Evolutionary conservation across 2,329 filamentous ascomycete species (phyloP).

Genomic region (Beauveria asiatica): DNA sequence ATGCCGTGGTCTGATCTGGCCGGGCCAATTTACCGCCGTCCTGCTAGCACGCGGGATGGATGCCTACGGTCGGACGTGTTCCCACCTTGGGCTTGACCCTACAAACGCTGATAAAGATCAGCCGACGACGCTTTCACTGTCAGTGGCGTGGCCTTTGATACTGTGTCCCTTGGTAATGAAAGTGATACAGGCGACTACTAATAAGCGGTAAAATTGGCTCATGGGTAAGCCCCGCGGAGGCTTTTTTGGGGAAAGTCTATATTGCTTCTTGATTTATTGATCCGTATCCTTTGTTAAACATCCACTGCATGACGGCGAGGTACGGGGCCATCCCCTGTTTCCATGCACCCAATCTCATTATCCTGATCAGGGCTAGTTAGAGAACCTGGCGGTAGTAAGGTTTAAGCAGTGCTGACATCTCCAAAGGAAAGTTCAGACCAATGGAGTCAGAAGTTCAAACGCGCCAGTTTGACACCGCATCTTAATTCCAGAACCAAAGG

Average conservation of each 20-base stretch:
- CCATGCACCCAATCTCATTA: background rate
- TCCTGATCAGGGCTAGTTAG: background rate
- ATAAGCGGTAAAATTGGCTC: background rate
- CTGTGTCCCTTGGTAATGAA: background rate
- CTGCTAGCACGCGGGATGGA: background rate
- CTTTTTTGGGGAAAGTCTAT: background rate
- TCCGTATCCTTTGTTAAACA: background rate
- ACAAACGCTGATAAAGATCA: background rate
- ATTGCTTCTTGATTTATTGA: background rate
- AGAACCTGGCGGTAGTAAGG: background rate
- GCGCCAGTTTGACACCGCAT: too few relatives aligned
- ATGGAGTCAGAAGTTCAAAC: too few relatives aligned
- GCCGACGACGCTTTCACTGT: background rate
- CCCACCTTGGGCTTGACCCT: background rate
- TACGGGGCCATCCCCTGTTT: background rate
- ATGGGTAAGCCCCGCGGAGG: background rate
- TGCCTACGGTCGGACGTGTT: background rate
- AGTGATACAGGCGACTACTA: background rate
- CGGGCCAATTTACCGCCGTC: background rate
- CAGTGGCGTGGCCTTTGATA: background rate
- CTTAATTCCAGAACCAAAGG: too few relatives aligned
- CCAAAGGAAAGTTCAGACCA: background rate
- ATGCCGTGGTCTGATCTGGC: conserved; percentile 2
- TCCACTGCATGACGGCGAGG: background rate
- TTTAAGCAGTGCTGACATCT: background rate